Conservation (phyloP, 768 basidiomycete species). For the Lyophyllum atratum region DNA sequence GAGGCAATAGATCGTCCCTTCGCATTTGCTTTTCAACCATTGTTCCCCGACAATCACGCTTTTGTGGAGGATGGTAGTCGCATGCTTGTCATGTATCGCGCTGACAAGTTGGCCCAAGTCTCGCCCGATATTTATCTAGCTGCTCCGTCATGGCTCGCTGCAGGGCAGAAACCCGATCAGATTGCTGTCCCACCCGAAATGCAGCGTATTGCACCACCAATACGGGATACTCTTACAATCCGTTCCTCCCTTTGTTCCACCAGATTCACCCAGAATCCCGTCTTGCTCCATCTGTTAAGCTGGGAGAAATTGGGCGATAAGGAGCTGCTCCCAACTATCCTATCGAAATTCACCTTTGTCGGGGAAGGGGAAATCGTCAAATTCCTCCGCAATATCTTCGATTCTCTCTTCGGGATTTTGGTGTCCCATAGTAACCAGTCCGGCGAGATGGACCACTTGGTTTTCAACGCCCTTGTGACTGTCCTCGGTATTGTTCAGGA, state of each 20-base stretch:
- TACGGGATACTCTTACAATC: slow-evolving; percentile 78
- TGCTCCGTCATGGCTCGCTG: slow-evolving; percentile 59
- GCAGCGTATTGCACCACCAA: slow-evolving; percentile 62
- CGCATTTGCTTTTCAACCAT: slow-evolving; percentile 90
- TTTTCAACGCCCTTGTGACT: slow-evolving; percentile 89
- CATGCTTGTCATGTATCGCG: slow-evolving; percentile 79
- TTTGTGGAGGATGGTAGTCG: slow-evolving; percentile 92
- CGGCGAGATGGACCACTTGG: slow-evolving; percentile 80
- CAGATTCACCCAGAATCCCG: slow-evolving; percentile 86
- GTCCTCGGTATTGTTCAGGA: slow-evolving; percentile 93
- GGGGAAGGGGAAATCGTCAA: slow-evolving; percentile 95
- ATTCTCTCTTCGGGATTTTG: slow-evolving; percentile 89
- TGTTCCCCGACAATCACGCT: slow-evolving; percentile 73
- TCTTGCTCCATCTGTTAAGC: slow-evolving; percentile 74
- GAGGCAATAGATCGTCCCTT: slow-evolving; percentile 73
- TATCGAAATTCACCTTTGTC: slow-evolving; percentile 88
- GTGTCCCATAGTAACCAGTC: slow-evolving; percentile 71
- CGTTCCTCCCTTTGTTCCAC: slow-evolving; percentile 93
- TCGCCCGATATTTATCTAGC: slow-evolving; percentile 71
- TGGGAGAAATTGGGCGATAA: slow-evolving; percentile 76
- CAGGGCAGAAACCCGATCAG: slow-evolving; percentile 63
- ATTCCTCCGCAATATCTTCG: slow-evolving; percentile 88
- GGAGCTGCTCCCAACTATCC: slow-evolving; percentile 66
- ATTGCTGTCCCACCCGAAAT: slow-evolving; percentile 59
- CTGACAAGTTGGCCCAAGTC: slow-evolving; percentile 67